Evolutionary conservation across 2,329 filamentous ascomycete species (phyloP), one percentile per base, ranked within the genome.

Genomic region (Neurospora sp.): DNA sequence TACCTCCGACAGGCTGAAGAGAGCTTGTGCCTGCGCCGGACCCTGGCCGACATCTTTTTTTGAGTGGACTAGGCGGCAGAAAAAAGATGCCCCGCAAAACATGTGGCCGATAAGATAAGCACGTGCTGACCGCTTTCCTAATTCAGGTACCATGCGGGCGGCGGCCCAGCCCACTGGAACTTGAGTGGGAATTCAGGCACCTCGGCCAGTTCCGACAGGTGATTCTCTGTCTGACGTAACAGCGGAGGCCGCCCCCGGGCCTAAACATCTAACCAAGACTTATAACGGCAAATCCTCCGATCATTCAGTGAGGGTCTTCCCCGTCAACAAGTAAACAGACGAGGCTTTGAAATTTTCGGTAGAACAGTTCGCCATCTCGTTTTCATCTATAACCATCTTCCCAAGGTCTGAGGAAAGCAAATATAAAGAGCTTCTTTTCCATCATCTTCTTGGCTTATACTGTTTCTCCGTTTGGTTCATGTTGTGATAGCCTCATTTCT

Each of bases 31-130:
- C 6, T 62, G 52, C 28, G 52, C 52, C 52, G 23, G 23, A 62
- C 52, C 52, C 52, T 33, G 52, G 52, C 23, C 52, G 28, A 62
- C 52, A 69, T 71, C 70, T 67, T 75, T 74, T 69, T 69, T 70
- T 37, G 39, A 33, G 12, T 33, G 68, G 69, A 11, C 62, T 28
- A 65, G 46, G 52, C 41, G 70, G 70, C 73, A 75, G 72, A 72
- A 75, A 75, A 74, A 71, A 71, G 62, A 46, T n/a, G 68, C 72
- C 73, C 74, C 74, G 71, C 74, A 69, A 71, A 40, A 62, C 69
- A 67, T 39, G 62, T 28, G 15, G 6, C 1, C 39, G 74, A 73
- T 74, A 73, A 74, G 73, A 75, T 74, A 75, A 72, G 67, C 43
- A 8, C 10, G 15, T n/a, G 3, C 15, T 33, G 52, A 62, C 52